Evolutionary conservation across 176 grass and related monocot species (phyloP).

Genomic region (Guadua angustifolia): DNA sequence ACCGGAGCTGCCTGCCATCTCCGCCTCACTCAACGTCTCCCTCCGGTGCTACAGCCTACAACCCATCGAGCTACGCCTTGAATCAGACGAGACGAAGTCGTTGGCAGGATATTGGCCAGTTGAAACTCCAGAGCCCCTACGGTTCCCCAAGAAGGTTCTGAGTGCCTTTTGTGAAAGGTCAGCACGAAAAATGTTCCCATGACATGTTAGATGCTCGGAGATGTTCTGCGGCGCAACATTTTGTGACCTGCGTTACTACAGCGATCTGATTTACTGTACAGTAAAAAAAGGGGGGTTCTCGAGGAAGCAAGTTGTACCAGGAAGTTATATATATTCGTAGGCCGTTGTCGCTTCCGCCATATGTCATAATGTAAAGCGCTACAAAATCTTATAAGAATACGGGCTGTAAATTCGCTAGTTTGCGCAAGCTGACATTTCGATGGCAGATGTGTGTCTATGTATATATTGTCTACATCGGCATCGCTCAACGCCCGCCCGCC

Average conservation of each 20-base stretch:
- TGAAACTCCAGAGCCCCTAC: constrained; percentile 58
- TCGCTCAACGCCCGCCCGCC: no score
- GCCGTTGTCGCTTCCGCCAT: not conserved
- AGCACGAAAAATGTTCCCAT: no score
- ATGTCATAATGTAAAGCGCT: constrained; percentile 34
- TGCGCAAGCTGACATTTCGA: constrained; percentile 14
- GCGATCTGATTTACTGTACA: constrained; percentile 36
- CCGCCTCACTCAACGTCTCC: constrained; percentile 66
- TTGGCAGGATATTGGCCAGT: constrained; percentile 57
- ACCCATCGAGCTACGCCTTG: constrained; percentile 39
- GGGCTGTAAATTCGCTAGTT: constrained; percentile 23
- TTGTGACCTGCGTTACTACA: constrained; percentile 13
- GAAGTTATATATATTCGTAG: constrained; percentile 49
- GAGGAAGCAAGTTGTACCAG: constrained; percentile 8
- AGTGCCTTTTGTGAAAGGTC: not conserved
- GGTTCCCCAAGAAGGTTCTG: constrained; percentile 75
- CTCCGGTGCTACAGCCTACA: constrained; percentile 36
- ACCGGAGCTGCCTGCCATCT: constrained; percentile 77
- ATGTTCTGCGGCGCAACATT: constrained; percentile 1
- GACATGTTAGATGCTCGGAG: not conserved
- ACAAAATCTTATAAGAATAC: constrained; percentile 30
- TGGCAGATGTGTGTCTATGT: no score
- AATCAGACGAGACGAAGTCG: constrained; percentile 54
- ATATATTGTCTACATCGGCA: no score
- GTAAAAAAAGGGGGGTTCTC: constrained; percentile 17